Evolutionary conservation across 2,329 filamentous ascomycete genomes (phyloP).

Genomic region (Aureobasidium sp.): DNA sequence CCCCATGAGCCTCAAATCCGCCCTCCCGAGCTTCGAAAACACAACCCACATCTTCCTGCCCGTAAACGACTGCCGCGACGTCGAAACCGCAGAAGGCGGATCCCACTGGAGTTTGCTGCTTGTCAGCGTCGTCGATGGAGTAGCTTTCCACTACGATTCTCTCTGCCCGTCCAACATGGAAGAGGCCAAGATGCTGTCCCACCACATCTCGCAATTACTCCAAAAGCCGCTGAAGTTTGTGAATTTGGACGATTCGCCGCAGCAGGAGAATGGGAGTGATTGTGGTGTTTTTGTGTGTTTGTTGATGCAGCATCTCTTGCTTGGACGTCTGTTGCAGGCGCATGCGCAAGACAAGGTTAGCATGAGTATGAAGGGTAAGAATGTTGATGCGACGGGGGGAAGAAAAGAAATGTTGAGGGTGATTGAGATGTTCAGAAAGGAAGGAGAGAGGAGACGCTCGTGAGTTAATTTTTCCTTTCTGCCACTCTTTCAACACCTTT

Average conservation of each 20-base stretch:
- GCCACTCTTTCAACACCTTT: too few relatives aligned
- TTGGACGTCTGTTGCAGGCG: constrained; percentile 72
- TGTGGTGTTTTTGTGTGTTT: constrained; percentile 96
- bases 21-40: constrained; percentile 69
- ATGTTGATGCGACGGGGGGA: constrained; percentile 70
- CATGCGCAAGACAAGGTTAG: constrained; percentile 78
- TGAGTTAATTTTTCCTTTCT: constrained; percentile 44
- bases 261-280: constrained; percentile 87
- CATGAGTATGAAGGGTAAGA: constrained; percentile 84
- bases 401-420: constrained; percentile 87
- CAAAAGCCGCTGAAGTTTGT: constrained; percentile 63
- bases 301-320: constrained; percentile 85
- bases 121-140: constrained; percentile 77
- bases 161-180: constrained; percentile 65
- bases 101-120: constrained; percentile 92
- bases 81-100: constrained; percentile 73
- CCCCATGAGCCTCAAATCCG: constrained; percentile 50
- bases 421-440: constrained; percentile 77
- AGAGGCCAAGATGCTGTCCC: constrained; percentile 62
- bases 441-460: constrained; percentile 77
- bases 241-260: constrained; percentile 74
- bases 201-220: constrained; percentile 62
- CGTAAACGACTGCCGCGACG: constrained; percentile 79
- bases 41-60: constrained; percentile 93
- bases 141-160: constrained; percentile 96